Conservation (phyloP, 148 eudicot species). For the Cornus kousa region DNA sequence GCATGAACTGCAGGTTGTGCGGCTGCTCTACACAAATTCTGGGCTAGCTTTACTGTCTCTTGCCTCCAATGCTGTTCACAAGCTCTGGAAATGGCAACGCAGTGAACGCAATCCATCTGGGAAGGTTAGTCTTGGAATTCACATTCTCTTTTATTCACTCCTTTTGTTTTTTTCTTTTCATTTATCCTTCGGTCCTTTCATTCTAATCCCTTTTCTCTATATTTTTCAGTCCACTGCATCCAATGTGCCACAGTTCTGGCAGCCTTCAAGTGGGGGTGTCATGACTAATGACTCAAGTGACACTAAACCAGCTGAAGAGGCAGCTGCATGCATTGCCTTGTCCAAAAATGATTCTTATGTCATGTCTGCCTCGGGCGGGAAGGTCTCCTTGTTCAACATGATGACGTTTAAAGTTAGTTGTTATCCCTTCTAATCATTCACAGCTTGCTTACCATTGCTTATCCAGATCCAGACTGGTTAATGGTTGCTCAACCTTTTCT, state of each 20-base stretch:
- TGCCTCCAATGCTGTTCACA: slow-evolving; percentile 58
- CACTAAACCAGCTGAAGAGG: slow-evolving; percentile 40
- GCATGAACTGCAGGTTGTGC: slow-evolving; percentile 39
- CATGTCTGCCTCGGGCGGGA: slow-evolving; percentile 68
- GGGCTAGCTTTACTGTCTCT: slow-evolving; percentile 57
- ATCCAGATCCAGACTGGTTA: neutral
- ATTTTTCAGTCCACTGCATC: slow-evolving; percentile 47
- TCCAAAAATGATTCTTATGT: slow-evolving; percentile 66
- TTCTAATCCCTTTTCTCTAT: slow-evolving; percentile 5
- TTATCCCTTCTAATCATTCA: neutral
- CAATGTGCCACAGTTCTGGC: slow-evolving; percentile 52
- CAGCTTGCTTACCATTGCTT: neutral
- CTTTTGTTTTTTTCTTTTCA: neutral
- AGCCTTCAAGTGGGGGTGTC: slow-evolving; percentile 45
- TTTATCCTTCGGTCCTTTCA: neutral
- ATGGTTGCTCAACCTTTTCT: neutral
- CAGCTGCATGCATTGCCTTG: slow-evolving; percentile 57
- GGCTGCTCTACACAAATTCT: slow-evolving; percentile 61
- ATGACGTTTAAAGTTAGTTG: slow-evolving; percentile 55
- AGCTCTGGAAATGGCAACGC: slow-evolving; percentile 76
- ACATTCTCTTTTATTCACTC: neutral
- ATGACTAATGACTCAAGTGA: slow-evolving; percentile 49
- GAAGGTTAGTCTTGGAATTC: slow-evolving; percentile 26
- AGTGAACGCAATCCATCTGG: slow-evolving; percentile 49
- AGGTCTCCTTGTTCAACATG: slow-evolving; percentile 63